Evolutionary conservation across 257 asterid genomes (phyloP), one percentile per base, ranked within the genome.

Genomic region (Solanum virginianum): DNA sequence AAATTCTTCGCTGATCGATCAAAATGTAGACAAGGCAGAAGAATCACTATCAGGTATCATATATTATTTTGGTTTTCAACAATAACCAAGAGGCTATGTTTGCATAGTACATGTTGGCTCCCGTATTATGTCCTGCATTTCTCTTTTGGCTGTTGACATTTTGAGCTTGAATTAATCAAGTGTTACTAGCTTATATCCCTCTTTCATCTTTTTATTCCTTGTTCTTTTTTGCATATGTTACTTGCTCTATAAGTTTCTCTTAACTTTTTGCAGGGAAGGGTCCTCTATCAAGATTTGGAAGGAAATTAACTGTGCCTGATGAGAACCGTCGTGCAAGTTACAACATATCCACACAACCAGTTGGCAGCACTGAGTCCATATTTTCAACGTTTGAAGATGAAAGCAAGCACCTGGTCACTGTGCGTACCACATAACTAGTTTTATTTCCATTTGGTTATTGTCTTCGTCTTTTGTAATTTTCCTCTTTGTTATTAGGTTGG

Each of bases 361-460:
- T 68, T 51, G 62, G 84, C 84, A 86, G 88, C 89, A 86, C 92
- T 4, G 96, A 92, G 66, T 92, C 98, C 60, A 86, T 93, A 80
- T 92, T 97, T 89, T 88, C 98, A 26, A 94, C 97, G 81, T 97
- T 94, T 71, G 98, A 95, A 29, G 97, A 89, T 71, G 99, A 97
- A 94, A 92, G 88, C 93, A 97, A 95, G 92, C 97, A 92, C 85
- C 91, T 97, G 87, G 89, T 95, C 86, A 94, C 99, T 69, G 99
- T 97, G 92, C 7, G 97, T 91, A 51, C 84, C 77, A 53, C 83
- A 79, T 16, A 53, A 79, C 65, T 24, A 59, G 87, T 41, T 85
- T 29, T 69, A 59, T 49, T 17, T 36, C 22, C 72, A 54, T 66
- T 71, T 47, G 20, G 4, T 69, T 29, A 60, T 83, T 65, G 15